Evolutionary conservation across 768 basidiomycete species (phyloP).

Genomic region (Phaeotremella skinneri): DNA sequence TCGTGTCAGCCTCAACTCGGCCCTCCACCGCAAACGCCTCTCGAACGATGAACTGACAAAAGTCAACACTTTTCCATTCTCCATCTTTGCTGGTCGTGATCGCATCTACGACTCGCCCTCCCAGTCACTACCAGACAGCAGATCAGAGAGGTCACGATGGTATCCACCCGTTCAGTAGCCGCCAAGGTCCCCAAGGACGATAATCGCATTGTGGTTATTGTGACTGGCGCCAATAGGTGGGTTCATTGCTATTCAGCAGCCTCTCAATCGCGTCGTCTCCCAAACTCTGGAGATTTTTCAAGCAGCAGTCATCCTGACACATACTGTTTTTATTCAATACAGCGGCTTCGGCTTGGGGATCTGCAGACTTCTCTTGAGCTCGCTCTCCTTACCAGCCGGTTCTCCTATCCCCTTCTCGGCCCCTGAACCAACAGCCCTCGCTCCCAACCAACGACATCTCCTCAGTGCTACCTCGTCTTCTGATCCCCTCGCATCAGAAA

Average conservation of each 20-base stretch:
- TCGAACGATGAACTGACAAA: too few species aligned
- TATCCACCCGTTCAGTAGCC: slow-evolving; percentile 16
- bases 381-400: slow-evolving; percentile 37
- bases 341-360: slow-evolving; percentile 51
- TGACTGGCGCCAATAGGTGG: slow-evolving; percentile 52
- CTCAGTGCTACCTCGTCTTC: slow-evolving; percentile 4
- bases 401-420: slow-evolving; percentile 20
- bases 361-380: slow-evolving; percentile 45
- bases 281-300: not conserved
- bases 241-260: not conserved
- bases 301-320: not conserved
- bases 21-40: too few species aligned
- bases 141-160: slow-evolving; percentile 15
- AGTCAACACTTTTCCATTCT: too few species aligned
- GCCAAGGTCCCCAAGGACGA: slow-evolving; percentile 10
- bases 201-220: slow-evolving; percentile 46
- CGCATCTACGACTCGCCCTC: too few species aligned
- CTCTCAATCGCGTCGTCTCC: not conserved
- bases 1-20: too few species aligned
- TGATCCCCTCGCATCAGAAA: slow-evolving; percentile 13
- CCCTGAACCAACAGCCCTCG: slow-evolving; percentile 28
- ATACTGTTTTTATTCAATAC: not conserved
- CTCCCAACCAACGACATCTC: slow-evolving; percentile 15
- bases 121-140: too few species aligned
- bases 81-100: too few species aligned